phyloP scores from a whole-genome alignment of 257 asterid species.

The Scutellaria baicalensis region DNA sequence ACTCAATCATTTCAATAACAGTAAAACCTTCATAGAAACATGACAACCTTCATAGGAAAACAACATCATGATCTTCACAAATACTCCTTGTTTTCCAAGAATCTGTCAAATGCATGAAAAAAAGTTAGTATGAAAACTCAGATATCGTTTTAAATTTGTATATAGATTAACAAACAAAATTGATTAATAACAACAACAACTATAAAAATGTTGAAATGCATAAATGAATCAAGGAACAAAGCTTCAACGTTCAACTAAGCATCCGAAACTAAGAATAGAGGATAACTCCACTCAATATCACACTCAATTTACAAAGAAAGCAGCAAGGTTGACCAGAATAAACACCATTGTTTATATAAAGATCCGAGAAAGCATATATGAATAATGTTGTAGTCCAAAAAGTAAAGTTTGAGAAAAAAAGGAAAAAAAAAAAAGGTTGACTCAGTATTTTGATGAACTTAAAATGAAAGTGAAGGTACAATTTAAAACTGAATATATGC shows the following conservation, averaged over 20 bases:
- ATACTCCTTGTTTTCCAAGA: too few species aligned
- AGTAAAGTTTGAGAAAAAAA: not conserved
- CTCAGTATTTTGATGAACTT: not conserved
- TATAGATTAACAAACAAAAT: too few species aligned
- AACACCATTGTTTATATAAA: not conserved
- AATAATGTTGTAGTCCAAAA: not conserved
- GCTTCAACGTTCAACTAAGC: not conserved
- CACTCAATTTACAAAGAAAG: not conserved
- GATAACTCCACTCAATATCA: not conserved
- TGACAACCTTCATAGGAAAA: too few species aligned
- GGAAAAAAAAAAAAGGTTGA: not conserved
- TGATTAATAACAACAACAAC: too few species aligned
- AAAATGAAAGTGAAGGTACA: not conserved
- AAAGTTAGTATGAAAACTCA: too few species aligned
- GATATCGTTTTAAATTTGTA: too few species aligned
- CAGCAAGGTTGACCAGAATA: not conserved
- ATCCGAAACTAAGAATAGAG: not conserved
- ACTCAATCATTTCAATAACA: too few species aligned
- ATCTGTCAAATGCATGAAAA: too few species aligned
- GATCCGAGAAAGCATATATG: not conserved
- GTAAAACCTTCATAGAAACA: too few species aligned
- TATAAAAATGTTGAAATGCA: not conserved
- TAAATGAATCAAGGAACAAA: slow-evolving; percentile 3
- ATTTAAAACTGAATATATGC: not conserved
- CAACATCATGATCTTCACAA: too few species aligned